Evolutionary conservation across 139 green algal genomes (phyloP).

Genomic region (Edaphochlamys debaryana): DNA sequence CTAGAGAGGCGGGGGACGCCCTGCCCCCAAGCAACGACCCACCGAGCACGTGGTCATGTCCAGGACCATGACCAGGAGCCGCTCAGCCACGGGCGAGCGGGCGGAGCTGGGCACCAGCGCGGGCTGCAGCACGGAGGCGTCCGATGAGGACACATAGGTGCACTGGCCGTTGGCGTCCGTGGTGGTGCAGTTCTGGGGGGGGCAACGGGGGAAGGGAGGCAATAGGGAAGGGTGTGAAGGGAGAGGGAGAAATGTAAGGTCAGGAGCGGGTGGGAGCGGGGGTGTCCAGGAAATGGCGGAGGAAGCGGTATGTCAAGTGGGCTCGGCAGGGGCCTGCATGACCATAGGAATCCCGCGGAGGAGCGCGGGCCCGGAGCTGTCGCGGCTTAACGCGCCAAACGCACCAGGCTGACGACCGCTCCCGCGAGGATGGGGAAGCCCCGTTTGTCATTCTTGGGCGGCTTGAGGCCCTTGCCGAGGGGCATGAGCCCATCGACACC

Average conservation of each 20-base stretch:
- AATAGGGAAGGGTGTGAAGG: too few species aligned
- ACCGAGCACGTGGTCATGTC: background rate
- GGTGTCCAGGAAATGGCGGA: too few species aligned
- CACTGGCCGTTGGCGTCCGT: background rate
- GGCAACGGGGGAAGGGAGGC: too few species aligned
- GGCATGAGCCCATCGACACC: background rate
- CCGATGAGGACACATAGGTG: background rate
- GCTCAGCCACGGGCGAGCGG: background rate
- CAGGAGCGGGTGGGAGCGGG: too few species aligned
- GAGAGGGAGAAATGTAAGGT: too few species aligned
- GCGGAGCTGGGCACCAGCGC: background rate
- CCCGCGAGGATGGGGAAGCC: background rate
- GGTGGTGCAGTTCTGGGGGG: background rate
- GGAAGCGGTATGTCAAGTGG: too few species aligned
- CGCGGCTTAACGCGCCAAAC: too few species aligned
- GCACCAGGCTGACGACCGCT: background rate
- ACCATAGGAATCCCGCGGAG: too few species aligned
- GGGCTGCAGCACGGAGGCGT: background rate
- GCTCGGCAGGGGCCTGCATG: too few species aligned
- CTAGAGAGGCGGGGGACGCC: too few species aligned
- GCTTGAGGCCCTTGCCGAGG: background rate
- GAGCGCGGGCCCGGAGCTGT: too few species aligned
- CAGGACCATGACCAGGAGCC: slow-evolving; percentile 5
- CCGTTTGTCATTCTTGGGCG: slow-evolving; percentile 16
- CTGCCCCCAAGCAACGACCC: too few species aligned